Evolutionary conservation across 345 rosid genomes (phyloP).

Genomic region (Pelargonium nanum): DNA sequence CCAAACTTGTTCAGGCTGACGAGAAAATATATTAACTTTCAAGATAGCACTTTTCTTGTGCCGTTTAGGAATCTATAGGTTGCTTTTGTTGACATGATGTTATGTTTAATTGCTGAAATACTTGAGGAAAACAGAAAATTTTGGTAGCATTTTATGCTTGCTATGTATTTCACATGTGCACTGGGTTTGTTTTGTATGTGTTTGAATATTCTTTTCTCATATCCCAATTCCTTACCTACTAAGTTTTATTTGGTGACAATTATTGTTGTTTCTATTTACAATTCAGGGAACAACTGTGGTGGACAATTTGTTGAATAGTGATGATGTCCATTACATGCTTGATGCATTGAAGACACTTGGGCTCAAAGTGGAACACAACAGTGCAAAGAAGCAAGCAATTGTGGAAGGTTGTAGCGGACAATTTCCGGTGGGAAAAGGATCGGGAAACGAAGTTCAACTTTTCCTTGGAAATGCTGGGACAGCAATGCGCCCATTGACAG

Average conservation of each 20-base stretch:
- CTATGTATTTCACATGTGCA: no score
- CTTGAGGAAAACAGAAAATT: no score
- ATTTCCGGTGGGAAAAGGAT: slow-evolving; percentile 52
- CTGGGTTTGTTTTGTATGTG: not conserved
- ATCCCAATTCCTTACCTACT: not conserved
- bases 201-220: not conserved
- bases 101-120: not conserved
- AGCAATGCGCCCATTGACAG: slow-evolving; percentile 94
- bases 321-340: slow-evolving; percentile 84
- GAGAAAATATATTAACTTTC: no score
- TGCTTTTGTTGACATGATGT: not conserved
- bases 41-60: no score
- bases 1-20: no score
- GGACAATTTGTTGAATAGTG: slow-evolving; percentile 83
- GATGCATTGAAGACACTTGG: slow-evolving; percentile 74
- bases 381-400: slow-evolving; percentile 41
- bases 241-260: not conserved
- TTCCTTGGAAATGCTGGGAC: slow-evolving; percentile 97
- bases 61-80: no score
- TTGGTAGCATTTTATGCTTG: not conserved
- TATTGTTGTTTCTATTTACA: not conserved
- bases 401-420: slow-evolving; percentile 83
- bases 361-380: slow-evolving; percentile 46
- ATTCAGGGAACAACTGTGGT: slow-evolving; percentile 79
- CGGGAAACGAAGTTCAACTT: slow-evolving; percentile 51